Evolutionary conservation across 495 filamentous ascomycete species (phyloP).

Genomic region (Aspergillus mulundensis): DNA sequence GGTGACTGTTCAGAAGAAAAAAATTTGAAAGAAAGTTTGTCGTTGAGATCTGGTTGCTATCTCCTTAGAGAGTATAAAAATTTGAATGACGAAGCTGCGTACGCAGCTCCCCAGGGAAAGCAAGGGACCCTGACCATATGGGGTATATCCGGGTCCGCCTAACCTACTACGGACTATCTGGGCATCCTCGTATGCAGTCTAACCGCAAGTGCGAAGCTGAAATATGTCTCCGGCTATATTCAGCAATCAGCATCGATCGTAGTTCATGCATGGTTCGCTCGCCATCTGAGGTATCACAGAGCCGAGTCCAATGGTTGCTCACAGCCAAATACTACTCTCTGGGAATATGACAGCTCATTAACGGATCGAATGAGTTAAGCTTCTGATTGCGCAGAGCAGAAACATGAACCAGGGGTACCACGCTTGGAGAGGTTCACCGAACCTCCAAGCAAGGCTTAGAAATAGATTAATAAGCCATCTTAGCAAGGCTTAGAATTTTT

Average conservation of each 20-base stretch:
- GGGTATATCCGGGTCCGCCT: too few species aligned
- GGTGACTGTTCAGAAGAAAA: conserved; percentile 14
- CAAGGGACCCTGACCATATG: neutral
- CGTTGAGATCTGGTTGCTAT: conserved; percentile 10
- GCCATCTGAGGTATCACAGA: neutral
- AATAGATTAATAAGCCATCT: too few species aligned
- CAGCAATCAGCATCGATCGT: neutral
- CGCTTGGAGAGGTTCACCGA: too few species aligned
- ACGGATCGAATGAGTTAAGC: too few species aligned
- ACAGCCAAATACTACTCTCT: neutral
- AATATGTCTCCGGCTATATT: neutral
- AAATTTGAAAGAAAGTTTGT: conserved; percentile 16
- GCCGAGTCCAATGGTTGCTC: neutral
- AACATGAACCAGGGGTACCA: too few species aligned
- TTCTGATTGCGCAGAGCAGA: too few species aligned
- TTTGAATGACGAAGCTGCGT: too few species aligned
- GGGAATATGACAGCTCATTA: neutral
- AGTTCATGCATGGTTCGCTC: neutral
- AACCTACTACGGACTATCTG: neutral
- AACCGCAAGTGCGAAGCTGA: neutral
- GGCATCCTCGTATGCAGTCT: neutral
- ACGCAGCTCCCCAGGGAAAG: too few species aligned
- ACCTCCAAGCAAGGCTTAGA: too few species aligned
- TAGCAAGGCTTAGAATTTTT: too few species aligned
- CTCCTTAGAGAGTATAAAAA: too few species aligned